A percentile compares a stretch with the other conserved stretches of the same genome.
Evolutionary conservation across 2,329 filamentous ascomycete species (phyloP).

Genomic region (Fusarium graminum): DNA sequence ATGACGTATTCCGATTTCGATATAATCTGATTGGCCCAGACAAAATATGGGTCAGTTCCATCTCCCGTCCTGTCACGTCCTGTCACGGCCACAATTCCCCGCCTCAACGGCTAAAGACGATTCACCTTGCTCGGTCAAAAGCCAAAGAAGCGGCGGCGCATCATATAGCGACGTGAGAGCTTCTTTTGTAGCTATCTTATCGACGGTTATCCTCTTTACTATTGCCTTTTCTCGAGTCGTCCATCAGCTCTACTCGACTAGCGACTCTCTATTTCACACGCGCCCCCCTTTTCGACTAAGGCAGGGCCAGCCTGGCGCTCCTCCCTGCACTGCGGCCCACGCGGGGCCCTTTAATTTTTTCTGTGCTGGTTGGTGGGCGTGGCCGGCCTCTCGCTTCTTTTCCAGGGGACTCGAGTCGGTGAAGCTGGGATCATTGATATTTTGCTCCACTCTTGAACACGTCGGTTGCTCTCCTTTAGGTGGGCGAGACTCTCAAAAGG

Average conservation of each 20-base stretch:
- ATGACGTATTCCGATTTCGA: slow-evolving; percentile 37
- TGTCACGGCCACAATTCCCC: slow-evolving; percentile 31
- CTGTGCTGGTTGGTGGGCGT: slow-evolving; percentile 37
- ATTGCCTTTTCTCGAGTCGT: slow-evolving; percentile 6
- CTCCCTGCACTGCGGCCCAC: slow-evolving; percentile 36
- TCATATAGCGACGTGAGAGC: slow-evolving; percentile 17
- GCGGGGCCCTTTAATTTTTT: slow-evolving; percentile 41
- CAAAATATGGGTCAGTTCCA: slow-evolving; percentile 34
- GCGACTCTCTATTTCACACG: slow-evolving; percentile 1
- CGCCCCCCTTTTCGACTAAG: slow-evolving; percentile 11
- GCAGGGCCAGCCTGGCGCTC: slow-evolving; percentile 21
- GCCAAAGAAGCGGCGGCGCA: slow-evolving; percentile 13
- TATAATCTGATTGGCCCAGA: slow-evolving; percentile 38
- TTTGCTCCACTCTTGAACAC: slow-evolving; percentile 40
- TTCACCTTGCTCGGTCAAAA: slow-evolving; percentile 18
- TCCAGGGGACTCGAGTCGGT: slow-evolving; percentile 45
- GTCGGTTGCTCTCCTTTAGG: slow-evolving; percentile 42
- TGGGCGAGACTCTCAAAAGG: slow-evolving; percentile 41
- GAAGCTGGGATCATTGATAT: slow-evolving; percentile 42
- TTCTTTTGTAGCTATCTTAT: slow-evolving; percentile 4
- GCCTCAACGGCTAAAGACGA: slow-evolving; percentile 30
- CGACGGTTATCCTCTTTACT: slow-evolving; percentile 11
- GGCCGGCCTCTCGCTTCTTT: slow-evolving; percentile 31
- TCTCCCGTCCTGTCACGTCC: too few relatives aligned
- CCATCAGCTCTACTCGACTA: background rate